A percentile compares a stretch with the other conserved stretches of the same genome.
Evolutionary conservation across 371 early-diverging fungal genomes (phyloP).

Genomic region (Umbelopsis sp.): DNA sequence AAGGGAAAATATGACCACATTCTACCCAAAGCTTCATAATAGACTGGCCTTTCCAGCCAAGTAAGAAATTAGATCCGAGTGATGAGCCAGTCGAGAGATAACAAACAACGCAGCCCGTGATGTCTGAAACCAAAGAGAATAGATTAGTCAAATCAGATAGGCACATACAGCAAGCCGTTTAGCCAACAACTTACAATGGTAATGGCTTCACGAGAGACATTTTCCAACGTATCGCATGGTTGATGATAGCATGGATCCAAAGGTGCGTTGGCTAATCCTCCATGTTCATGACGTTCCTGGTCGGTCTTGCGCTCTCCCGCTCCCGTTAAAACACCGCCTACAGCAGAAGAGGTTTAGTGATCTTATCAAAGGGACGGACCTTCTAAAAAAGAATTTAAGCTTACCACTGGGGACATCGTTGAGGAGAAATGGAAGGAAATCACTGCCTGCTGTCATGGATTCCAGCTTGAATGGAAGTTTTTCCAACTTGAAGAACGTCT

Average conservation of each 20-base stretch:
- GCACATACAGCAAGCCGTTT: neutral
- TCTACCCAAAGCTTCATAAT: neutral
- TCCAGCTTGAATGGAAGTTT: constrained; percentile 30
- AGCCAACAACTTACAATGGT: constrained; percentile 5
- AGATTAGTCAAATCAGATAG: neutral
- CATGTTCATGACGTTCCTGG: constrained; percentile 59
- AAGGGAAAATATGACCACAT: no score
- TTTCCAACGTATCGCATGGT: constrained; percentile 27
- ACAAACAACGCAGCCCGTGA: constrained; percentile 21
- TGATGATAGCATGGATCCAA: constrained; percentile 72
- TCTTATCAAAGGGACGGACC: no score
- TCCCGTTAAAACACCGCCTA: constrained; percentile 73
- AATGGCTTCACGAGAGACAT: constrained; percentile 26
- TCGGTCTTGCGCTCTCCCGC: constrained; percentile 65
- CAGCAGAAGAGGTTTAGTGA: constrained; percentile 34
- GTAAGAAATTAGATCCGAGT: constrained; percentile 13
- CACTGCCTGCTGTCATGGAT: constrained; percentile 36
- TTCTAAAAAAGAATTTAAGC: constrained; percentile 35
- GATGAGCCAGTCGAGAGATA: constrained; percentile 20
- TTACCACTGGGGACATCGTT: constrained; percentile 38
- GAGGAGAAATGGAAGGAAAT: constrained; percentile 40
- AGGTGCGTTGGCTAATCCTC: constrained; percentile 69
- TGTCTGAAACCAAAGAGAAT: neutral
- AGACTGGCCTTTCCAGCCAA: neutral
- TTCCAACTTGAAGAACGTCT: constrained; percentile 52